phyloP scores from a whole-genome alignment of 495 filamentous ascomycete genomes.

The Hyaloscypha bicolor region DNA sequence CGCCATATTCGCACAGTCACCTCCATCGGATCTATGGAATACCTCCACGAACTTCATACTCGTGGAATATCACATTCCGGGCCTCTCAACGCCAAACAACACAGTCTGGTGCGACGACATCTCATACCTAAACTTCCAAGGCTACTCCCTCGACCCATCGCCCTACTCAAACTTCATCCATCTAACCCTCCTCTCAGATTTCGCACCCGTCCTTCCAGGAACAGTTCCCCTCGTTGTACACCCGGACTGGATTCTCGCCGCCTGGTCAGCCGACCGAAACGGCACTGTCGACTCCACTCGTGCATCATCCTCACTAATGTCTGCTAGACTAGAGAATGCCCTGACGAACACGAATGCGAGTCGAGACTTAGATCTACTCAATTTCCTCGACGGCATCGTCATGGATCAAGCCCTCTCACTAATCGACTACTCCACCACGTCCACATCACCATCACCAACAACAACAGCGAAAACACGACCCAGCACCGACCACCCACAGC shows the following conservation, averaged over 20 bases:
- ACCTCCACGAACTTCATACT: not conserved
- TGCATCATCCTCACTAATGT: too few relatives aligned
- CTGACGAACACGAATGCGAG: too few relatives aligned
- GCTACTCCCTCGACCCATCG: not conserved
- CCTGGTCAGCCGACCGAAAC: not conserved
- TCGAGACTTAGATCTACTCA: not conserved
- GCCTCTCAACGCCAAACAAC: not conserved
- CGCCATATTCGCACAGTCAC: not conserved
- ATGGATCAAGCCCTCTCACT: not conserved
- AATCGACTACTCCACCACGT: not conserved
- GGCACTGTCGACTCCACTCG: not conserved
- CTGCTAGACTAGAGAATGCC: too few relatives aligned
- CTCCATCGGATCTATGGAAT: not conserved
- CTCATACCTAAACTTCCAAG: not conserved
- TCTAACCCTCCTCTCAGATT: not conserved
- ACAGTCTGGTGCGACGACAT: slow-evolving; percentile 8
- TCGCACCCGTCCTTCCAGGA: not conserved
- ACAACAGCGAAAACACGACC: too few relatives aligned
- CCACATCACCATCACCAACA: too few relatives aligned
- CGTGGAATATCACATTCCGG: not conserved
- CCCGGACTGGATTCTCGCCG: slow-evolving; percentile 1
- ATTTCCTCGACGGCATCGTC: slow-evolving; percentile 4
- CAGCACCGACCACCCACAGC: too few relatives aligned
- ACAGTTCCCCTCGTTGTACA: not conserved
- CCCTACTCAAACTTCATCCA: slow-evolving; percentile 8